Conservation (phyloP, 192 early-diverging fungal genomes). For the Rhizophagus prolifer region DNA sequence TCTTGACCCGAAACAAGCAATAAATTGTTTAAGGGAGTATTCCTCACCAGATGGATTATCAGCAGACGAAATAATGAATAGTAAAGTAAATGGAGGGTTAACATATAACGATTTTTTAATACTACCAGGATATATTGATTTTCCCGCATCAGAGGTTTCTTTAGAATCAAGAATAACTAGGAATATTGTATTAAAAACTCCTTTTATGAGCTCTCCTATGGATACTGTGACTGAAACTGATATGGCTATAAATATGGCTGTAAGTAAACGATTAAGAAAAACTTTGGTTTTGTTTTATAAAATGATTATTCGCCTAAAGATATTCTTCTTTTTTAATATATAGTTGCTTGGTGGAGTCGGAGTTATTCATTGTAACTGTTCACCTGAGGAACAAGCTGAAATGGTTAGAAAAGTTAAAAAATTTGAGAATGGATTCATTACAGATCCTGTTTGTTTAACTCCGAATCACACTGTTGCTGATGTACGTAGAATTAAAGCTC, state of each 20-base stretch:
- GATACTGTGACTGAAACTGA: conserved; percentile 97
- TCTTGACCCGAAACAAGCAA: conserved; percentile 38
- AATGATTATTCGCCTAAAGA: background rate
- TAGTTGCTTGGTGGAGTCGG: conserved; percentile 89
- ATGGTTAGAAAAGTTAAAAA: conserved; percentile 98
- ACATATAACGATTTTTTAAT: conserved; percentile 99
- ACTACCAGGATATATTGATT: conserved; percentile 94
- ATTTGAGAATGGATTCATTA: conserved; percentile 99
- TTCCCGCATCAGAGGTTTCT: conserved; percentile 75
- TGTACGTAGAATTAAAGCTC: conserved; percentile 83
- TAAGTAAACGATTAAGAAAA: conserved; percentile 43
- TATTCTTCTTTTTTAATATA: background rate
- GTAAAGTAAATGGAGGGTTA: conserved; percentile 76
- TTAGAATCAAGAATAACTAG: conserved; percentile 88
- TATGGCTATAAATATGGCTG: conserved; percentile 98
- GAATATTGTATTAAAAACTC: conserved; percentile 88
- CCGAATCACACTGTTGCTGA: conserved; percentile 82
- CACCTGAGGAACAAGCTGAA: conserved; percentile 90
- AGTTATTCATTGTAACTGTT: conserved; percentile 98
- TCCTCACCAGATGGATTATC: conserved; percentile 76
- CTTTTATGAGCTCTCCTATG: conserved; percentile 95
- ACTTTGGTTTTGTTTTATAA: background rate
- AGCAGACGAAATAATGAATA: conserved; percentile 81
- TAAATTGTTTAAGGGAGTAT: conserved; percentile 34
- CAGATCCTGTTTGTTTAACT: conserved; percentile 85